phyloP scores from a whole-genome alignment of 352 stramenopile species.

The Globisporangium spiculum region DNA sequence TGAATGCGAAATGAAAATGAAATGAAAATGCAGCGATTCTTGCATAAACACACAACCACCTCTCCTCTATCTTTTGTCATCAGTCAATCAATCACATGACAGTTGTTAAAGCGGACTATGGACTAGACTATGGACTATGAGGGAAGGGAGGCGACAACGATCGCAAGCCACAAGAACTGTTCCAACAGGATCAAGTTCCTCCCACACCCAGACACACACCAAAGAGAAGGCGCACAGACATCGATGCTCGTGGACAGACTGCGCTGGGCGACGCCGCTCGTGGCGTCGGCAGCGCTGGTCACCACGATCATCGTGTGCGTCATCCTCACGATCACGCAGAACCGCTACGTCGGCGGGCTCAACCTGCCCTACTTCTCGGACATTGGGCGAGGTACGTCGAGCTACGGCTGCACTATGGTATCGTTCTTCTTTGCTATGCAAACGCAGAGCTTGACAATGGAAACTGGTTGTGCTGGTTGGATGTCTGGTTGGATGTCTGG shows the following conservation, averaged over 20 bases:
- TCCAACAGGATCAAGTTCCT: not conserved
- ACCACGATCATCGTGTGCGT: slow-evolving; percentile 45
- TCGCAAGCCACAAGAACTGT: too few relatives aligned
- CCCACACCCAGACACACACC: not conserved
- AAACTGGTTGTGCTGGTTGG: not conserved
- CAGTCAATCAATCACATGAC: not conserved
- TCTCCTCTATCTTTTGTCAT: not conserved
- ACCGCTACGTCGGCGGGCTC: slow-evolving; percentile 47
- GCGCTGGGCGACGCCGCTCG: slow-evolving; percentile 22
- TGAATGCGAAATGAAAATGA: not conserved
- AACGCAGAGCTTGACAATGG: not conserved
- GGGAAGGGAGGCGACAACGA: not conserved
- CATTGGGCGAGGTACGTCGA: slow-evolving; percentile 34
- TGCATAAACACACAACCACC: not conserved
- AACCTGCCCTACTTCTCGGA: slow-evolving; percentile 61
- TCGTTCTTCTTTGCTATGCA: not conserved
- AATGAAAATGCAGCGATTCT: slow-evolving; percentile 4
- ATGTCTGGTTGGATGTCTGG: not conserved
- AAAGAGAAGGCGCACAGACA: too few relatives aligned
- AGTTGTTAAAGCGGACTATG: not conserved
- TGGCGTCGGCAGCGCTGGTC: slow-evolving; percentile 36
- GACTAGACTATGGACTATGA: too few relatives aligned
- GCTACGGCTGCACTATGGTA: too few relatives aligned
- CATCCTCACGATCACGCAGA: slow-evolving; percentile 28
- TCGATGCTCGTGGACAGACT: not conserved